These are phyloP conservation scores for Orbilia ellipsospora DNA, from an alignment of 2,329 filamentous ascomycete species.

Conservation along the genomic window DNA sequence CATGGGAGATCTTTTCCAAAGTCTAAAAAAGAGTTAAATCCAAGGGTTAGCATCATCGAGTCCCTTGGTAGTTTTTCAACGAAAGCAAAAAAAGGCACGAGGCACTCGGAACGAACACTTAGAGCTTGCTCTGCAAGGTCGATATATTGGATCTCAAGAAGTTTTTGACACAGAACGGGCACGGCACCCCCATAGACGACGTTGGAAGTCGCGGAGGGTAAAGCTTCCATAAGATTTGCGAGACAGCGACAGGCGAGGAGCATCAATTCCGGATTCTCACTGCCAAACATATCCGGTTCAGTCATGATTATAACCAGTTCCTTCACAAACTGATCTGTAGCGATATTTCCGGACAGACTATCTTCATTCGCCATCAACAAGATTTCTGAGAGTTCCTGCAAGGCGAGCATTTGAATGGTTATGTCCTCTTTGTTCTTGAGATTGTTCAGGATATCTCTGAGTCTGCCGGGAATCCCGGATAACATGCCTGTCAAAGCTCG, in stretches of 20 bases:
- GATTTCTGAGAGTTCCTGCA: conserved; percentile 93
- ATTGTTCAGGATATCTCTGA: conserved; percentile 80
- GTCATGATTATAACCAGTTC: conserved; percentile 88
- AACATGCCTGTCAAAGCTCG: conserved; percentile 92
- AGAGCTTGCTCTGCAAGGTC: conserved; percentile 96
- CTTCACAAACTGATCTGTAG: conserved; percentile 92
- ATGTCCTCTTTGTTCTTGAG: conserved; percentile 85
- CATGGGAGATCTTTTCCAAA: conserved; percentile 94
- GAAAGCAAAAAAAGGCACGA: conserved; percentile 31
- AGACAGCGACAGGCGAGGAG: conserved; percentile 93
- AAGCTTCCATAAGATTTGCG: conserved; percentile 96
- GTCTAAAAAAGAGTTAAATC: conserved; percentile 67
- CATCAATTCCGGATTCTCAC: conserved; percentile 97
- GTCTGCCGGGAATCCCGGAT: conserved; percentile 80
- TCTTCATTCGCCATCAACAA: conserved; percentile 96
- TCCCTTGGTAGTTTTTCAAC: conserved; percentile 12
- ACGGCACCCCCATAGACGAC: conserved; percentile 98
- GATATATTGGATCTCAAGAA: conserved; percentile 96
- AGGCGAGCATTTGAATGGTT: conserved; percentile 86
- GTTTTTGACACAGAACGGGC: conserved; percentile 90
- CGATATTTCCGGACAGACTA: conserved; percentile 93
- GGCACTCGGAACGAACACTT: conserved; percentile 68
- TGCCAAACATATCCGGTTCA: conserved; percentile 83
- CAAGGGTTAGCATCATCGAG: conserved; percentile 44
- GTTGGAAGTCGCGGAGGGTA: conserved; percentile 90